A percentile compares a stretch with the other conserved stretches of the same genome.
phyloP scores from a whole-genome alignment of 352 stramenopile species.

The Globisporangium nunn region DNA sequence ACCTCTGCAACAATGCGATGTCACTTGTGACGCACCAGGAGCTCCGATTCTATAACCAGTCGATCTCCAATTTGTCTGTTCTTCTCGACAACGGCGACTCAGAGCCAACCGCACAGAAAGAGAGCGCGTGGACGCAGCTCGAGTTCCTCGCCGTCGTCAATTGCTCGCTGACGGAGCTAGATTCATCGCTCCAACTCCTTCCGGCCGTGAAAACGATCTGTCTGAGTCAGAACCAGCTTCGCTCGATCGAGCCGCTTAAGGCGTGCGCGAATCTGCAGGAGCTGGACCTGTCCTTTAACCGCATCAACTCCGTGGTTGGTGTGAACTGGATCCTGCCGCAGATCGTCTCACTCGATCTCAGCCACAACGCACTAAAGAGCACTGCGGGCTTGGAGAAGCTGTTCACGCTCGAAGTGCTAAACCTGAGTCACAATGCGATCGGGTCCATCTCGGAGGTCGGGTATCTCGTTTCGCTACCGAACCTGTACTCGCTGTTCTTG shows the following conservation, averaged over 20 bases:
- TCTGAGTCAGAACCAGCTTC: conserved; percentile 12
- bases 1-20: too few relatives aligned
- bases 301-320: conserved; percentile 10
- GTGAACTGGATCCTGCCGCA: conserved; percentile 7
- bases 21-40: not conserved
- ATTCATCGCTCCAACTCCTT: conserved; percentile 11
- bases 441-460: conserved; percentile 10
- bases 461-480: conserved; percentile 13
- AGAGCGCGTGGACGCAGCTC: conserved; percentile 12
- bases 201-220: conserved; percentile 7
- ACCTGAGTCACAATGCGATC: conserved; percentile 17
- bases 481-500: conserved; percentile 12
- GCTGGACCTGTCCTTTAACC: conserved; percentile 12
- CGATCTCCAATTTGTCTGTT: conserved; percentile 2
- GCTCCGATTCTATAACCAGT: conserved; percentile 10
- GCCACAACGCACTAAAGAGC: conserved; percentile 12
- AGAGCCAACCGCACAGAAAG: not conserved
- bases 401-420: conserved; percentile 13
- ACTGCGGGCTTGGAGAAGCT: conserved; percentile 15
- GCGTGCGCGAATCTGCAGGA: conserved; percentile 5
- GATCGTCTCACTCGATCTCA: conserved; percentile 13
- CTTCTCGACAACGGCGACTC: conserved; percentile 1
- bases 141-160: conserved; percentile 15
- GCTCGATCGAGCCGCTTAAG: conserved; percentile 2
- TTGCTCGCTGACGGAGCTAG: conserved; percentile 8